Evolutionary conservation across 2,329 filamentous ascomycete species (phyloP).

Genomic region (Aspergillus ustus): DNA sequence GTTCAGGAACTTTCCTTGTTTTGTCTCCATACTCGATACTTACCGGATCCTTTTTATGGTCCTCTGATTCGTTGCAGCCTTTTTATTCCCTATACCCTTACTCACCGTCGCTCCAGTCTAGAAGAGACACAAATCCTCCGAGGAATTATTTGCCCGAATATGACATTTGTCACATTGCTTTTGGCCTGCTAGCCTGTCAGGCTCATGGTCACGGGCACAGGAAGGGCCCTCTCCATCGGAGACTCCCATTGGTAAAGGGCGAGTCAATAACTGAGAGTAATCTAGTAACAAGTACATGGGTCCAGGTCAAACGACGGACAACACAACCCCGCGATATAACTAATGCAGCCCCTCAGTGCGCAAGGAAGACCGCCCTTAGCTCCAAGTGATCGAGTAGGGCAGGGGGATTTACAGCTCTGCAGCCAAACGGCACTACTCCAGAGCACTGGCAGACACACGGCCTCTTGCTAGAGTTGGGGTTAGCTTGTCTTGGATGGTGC

Average conservation of each 20-base stretch:
- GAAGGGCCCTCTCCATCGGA: not conserved
- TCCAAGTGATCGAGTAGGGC: constrained; percentile 18
- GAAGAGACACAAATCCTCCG: constrained; percentile 22
- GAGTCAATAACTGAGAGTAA: not conserved
- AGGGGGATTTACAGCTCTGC: constrained; percentile 20
- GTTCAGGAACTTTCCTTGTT: constrained; percentile 8
- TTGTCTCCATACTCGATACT: constrained; percentile 2
- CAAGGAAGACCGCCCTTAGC: constrained; percentile 18
- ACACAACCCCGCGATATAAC: constrained; percentile 12
- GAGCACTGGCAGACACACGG: constrained; percentile 21
- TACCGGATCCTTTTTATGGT: constrained; percentile 10
- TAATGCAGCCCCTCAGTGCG: constrained; percentile 15
- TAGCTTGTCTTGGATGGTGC: constrained; percentile 3
- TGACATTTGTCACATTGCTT: constrained; percentile 22
- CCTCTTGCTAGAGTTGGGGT: constrained; percentile 11
- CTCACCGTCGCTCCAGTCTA: constrained; percentile 13
- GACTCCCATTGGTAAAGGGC: constrained; percentile 1
- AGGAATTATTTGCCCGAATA: constrained; percentile 15
- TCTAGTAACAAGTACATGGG: constrained; percentile 8
- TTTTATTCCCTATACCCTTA: constrained; percentile 1
- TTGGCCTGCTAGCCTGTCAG: constrained; percentile 14
- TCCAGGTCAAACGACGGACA: constrained; percentile 1
- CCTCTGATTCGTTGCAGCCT: not conserved
- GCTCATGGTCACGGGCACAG: constrained; percentile 7
- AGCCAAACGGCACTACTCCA: constrained; percentile 28